Conservation (phyloP, 1,284 basidiomycete genomes). For the Schizophyllum amplum region DNA sequence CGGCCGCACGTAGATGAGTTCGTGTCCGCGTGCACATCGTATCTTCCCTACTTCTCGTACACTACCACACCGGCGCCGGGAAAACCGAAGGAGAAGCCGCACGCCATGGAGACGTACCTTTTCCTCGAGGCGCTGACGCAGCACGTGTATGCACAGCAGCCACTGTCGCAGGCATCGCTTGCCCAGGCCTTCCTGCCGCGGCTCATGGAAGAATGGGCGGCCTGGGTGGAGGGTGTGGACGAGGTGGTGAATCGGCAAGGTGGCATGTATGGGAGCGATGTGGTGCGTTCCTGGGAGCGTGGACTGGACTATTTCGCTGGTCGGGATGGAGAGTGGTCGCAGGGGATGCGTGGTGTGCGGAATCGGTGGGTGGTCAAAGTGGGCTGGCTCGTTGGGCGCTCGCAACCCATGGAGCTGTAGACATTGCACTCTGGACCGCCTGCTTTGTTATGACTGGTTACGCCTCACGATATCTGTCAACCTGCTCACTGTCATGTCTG, state of each 20-base stretch:
- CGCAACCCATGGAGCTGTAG: too few relatives aligned
- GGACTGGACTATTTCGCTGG: conserved; percentile 56
- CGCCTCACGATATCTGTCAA: too few relatives aligned
- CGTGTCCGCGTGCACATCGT: conserved; percentile 64
- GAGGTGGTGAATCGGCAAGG: conserved; percentile 60
- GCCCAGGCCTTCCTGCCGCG: conserved; percentile 50
- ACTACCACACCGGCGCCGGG: conserved; percentile 24
- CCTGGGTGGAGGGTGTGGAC: conserved; percentile 67
- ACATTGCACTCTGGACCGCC: too few relatives aligned
- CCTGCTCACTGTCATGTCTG: not conserved
- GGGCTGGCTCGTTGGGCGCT: conserved; percentile 68
- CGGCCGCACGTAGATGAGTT: conserved; percentile 68
- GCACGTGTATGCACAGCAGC: conserved; percentile 56
- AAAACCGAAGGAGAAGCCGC: conserved; percentile 38
- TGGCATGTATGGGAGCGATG: conserved; percentile 71
- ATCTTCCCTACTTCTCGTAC: conserved; percentile 75
- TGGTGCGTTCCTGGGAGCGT: conserved; percentile 58
- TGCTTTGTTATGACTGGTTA: too few relatives aligned
- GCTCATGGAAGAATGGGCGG: conserved; percentile 62
- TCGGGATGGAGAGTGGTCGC: conserved; percentile 38
- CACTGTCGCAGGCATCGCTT: conserved; percentile 54
- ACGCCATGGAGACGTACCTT: conserved; percentile 63
- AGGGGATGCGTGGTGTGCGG: conserved; percentile 49
- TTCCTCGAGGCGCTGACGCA: conserved; percentile 62
- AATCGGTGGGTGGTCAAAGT: conserved; percentile 66